Evolutionary conservation across 441 rosid genomes (phyloP).

Genomic region (Jatropha podagrica): DNA sequence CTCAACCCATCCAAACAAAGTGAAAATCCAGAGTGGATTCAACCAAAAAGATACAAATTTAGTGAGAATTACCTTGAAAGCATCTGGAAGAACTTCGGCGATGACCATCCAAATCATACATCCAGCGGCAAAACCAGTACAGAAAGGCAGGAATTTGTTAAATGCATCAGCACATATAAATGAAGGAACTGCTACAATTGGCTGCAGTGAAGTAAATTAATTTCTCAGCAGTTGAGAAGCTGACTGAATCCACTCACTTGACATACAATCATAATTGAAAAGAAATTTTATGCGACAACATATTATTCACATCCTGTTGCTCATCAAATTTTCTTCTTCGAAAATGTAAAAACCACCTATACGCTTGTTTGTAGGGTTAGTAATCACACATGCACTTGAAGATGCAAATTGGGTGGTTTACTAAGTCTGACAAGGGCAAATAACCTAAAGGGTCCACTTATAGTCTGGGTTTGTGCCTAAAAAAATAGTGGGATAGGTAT

Average conservation of each 20-base stretch:
- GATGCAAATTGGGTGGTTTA: slow-evolving; percentile 6
- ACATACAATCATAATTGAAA: neutral
- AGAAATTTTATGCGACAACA: neutral
- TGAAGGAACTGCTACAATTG: slow-evolving; percentile 96
- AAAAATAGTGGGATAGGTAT: no score
- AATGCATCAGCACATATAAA: slow-evolving; percentile 97
- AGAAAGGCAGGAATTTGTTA: slow-evolving; percentile 91
- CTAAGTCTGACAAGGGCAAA: neutral
- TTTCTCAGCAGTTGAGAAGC: neutral
- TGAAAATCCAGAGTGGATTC: neutral
- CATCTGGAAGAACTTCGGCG: slow-evolving; percentile 99
- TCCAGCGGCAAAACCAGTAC: slow-evolving; percentile 99
- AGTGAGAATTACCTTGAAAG: slow-evolving; percentile 69
- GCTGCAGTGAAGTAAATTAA: slow-evolving; percentile 46
- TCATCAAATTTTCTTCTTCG: neutral
- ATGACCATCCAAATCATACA: slow-evolving; percentile 99
- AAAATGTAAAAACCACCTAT: neutral
- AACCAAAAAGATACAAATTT: slow-evolving; percentile 7
- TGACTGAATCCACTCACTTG: neutral
- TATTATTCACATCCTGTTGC: neutral
- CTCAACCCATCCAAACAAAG: no score
- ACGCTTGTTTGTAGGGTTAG: neutral
- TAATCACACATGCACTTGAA: neutral
- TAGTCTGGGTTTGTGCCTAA: neutral
- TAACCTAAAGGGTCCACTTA: neutral